Conservation (phyloP, 2,329 filamentous ascomycete genomes). For the Aspergillus uvarum region DNA sequence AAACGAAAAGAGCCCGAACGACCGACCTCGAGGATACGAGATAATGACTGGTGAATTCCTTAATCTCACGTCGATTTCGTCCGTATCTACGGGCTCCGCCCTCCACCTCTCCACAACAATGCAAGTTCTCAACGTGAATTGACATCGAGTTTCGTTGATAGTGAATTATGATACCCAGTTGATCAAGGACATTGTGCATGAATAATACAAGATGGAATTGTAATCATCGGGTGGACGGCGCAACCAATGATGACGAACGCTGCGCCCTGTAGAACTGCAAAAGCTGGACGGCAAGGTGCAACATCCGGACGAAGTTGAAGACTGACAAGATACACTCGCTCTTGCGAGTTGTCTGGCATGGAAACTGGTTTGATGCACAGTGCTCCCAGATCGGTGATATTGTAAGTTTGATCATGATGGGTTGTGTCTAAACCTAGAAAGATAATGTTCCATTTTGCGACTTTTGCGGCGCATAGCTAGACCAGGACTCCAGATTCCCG, state of each 20-base stretch:
- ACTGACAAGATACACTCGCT: background rate
- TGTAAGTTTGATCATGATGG: constrained; percentile 6
- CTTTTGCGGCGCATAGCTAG: constrained; percentile 49
- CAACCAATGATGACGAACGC: background rate
- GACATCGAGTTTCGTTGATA: background rate
- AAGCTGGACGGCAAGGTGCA: background rate
- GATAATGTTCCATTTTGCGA: constrained; percentile 36
- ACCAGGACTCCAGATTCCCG: constrained; percentile 60
- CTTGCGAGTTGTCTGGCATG: background rate
- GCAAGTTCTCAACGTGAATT: background rate
- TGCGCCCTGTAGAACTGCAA: background rate
- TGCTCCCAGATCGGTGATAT: background rate
- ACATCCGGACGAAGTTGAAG: background rate
- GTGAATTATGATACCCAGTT: background rate
- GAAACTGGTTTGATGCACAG: background rate
- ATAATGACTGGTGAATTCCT: background rate
- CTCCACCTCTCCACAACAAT: background rate
- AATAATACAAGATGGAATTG: background rate
- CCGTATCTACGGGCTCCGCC: background rate
- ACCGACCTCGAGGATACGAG: constrained; percentile 3
- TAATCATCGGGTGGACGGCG: background rate
- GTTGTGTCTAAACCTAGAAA: constrained; percentile 26
- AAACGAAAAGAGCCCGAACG: constrained; percentile 29
- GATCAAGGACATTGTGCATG: background rate
- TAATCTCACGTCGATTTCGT: background rate